These are phyloP conservation scores for Aspergillus sp. DNA, from an alignment of 2,329 filamentous ascomycete genomes.

Conservation along the genomic window DNA sequence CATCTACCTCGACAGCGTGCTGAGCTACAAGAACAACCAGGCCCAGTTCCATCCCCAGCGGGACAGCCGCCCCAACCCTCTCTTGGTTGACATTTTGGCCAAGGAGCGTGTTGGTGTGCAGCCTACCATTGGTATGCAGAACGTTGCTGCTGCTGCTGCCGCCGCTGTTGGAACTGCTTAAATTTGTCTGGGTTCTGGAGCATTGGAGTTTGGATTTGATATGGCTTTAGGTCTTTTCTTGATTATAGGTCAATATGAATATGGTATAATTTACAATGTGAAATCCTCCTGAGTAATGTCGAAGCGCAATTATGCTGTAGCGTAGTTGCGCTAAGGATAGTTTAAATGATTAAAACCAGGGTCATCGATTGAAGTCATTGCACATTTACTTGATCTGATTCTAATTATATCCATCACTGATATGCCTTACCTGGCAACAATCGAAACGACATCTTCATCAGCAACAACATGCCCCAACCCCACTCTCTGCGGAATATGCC, in stretches of 20 bases:
- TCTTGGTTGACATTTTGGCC: conserved; percentile 82
- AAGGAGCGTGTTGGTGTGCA: conserved; percentile 93
- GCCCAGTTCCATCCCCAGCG: conserved; percentile 61
- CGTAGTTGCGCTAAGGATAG: too few relatives aligned
- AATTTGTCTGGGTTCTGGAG: conserved; percentile 5
- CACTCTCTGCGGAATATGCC: conserved; percentile 89
- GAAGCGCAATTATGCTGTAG: neutral
- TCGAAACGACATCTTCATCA: conserved; percentile 63
- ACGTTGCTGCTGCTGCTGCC: conserved; percentile 29
- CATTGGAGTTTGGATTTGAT: conserved; percentile 10
- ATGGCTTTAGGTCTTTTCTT: conserved; percentile 11
- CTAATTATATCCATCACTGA: neutral
- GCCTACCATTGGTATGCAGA: conserved; percentile 53
- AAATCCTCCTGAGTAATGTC: neutral
- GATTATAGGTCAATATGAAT: neutral
- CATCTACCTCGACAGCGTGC: conserved; percentile 85
- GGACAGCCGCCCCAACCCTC: conserved; percentile 79
- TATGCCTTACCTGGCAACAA: conserved; percentile 45
- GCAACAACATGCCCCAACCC: conserved; percentile 73
- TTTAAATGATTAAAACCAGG: too few relatives aligned
- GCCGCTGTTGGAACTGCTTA: conserved; percentile 22
- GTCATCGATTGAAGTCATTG: conserved; percentile 8
- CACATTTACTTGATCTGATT: neutral
- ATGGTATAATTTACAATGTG: conserved; percentile 4
- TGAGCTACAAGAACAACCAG: conserved; percentile 80